These are phyloP conservation scores for Corymbia maculata DNA, from an alignment of 345 rosid genomes.

Conservation along the genomic window DNA sequence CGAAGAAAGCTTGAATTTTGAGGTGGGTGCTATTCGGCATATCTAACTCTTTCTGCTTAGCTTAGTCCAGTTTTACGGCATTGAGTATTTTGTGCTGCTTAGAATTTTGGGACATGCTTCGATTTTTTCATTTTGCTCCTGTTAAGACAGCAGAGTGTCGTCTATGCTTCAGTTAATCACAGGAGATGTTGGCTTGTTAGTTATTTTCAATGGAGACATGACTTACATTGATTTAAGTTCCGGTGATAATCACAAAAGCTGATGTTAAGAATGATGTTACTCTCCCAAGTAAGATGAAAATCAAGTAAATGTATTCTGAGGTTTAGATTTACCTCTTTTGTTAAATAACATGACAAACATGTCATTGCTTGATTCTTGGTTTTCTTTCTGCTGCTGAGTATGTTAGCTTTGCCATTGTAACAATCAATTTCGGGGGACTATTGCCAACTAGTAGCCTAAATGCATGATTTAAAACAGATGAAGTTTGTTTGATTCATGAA, in stretches of 20 bases:
- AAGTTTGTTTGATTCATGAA: not conserved
- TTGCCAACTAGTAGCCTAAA: not conserved
- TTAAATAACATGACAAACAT: not conserved
- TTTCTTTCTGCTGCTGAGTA: not conserved
- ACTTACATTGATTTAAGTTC: not conserved
- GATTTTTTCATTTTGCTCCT: not conserved
- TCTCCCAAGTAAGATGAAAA: not conserved
- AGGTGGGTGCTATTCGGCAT: not conserved
- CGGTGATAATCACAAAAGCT: not conserved
- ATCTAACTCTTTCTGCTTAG: not conserved
- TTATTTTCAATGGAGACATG: not conserved
- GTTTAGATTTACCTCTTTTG: not conserved
- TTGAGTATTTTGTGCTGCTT: not conserved
- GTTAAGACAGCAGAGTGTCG: not conserved
- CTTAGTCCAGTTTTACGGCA: not conserved
- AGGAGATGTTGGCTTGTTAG: not conserved
- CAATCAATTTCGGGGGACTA: not conserved
- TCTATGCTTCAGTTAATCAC: not conserved
- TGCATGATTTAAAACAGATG: not conserved
- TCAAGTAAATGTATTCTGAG: not conserved
- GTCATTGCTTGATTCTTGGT: not conserved
- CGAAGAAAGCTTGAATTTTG: not conserved
- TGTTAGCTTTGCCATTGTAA: not conserved
- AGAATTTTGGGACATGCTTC: not conserved
- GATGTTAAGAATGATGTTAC: not conserved